Conservation (phyloP, 306 rosid species). For the Trifolium pratense region DNA sequence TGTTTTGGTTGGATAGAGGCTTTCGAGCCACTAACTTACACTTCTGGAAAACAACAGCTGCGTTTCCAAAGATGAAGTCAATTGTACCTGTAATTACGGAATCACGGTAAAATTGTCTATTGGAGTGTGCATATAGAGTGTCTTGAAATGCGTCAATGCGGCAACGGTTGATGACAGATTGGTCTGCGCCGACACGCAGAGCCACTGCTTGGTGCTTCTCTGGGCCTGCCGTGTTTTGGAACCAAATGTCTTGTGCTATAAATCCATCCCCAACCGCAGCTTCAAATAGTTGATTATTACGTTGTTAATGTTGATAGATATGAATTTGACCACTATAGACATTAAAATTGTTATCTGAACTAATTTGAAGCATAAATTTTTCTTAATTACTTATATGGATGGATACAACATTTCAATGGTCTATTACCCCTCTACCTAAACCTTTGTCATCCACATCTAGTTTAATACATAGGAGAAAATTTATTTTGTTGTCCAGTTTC, state of each 20-base stretch:
- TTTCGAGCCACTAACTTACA: constrained; percentile 59
- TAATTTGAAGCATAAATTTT: too few species aligned
- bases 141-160: constrained; percentile 67
- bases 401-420: too few species aligned
- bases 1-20: constrained; percentile 60
- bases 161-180: constrained; percentile 70
- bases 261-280: constrained; percentile 64
- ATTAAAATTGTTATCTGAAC: too few species aligned
- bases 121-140: constrained; percentile 56
- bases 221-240: constrained; percentile 75
- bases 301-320: too few species aligned
- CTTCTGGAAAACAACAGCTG: constrained; percentile 68
- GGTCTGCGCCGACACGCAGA: constrained; percentile 64
- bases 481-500: too few species aligned
- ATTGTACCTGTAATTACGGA: constrained; percentile 66
- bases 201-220: constrained; percentile 74
- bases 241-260: constrained; percentile 68
- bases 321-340: too few species aligned
- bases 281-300: too few species aligned
- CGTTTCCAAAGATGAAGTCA: constrained; percentile 75
- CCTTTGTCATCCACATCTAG: too few species aligned
- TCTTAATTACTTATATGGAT: too few species aligned
- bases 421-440: too few species aligned
- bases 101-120: constrained; percentile 69
- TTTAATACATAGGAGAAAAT: too few species aligned